These are phyloP conservation scores for Akebia trifoliata DNA, from an alignment of 164 flowering plant species.

Conservation along the genomic window DNA sequence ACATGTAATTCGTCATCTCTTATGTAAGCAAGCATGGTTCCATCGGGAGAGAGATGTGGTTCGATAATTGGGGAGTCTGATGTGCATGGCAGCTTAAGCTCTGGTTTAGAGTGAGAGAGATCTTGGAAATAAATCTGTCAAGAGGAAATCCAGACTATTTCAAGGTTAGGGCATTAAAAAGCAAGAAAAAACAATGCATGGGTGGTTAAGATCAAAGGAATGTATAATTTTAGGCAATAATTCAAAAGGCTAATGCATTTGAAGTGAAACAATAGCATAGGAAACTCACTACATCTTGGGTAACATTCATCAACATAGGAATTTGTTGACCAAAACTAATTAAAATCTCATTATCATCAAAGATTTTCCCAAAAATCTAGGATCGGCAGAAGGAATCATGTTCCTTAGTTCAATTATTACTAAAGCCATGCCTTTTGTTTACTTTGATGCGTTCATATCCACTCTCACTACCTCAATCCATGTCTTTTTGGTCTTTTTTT, in stretches of 20 bases:
- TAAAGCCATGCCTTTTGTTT: too few species aligned
- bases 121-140: constrained; percentile 79
- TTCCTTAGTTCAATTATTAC: too few species aligned
- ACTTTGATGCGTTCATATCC: too few species aligned
- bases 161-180: background rate
- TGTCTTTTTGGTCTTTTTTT: too few species aligned
- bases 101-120: constrained; percentile 40
- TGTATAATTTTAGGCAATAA: background rate
- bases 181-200: background rate
- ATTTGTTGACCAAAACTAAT: too few species aligned
- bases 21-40: constrained; percentile 77
- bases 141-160: constrained; percentile 9
- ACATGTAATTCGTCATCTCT: constrained; percentile 69
- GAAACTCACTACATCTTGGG: too few species aligned
- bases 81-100: constrained; percentile 59
- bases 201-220: background rate
- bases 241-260: background rate
- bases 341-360: too few species aligned
- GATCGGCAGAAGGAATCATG: too few species aligned
- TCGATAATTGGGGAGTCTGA: constrained; percentile 75
- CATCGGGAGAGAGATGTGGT: constrained; percentile 90
- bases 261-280: too few species aligned
- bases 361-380: too few species aligned
- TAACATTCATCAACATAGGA: too few species aligned
- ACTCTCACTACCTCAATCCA: too few species aligned